Evolutionary conservation across 371 early-diverging fungal genomes (phyloP), one percentile per base, ranked within the genome.

Genomic region (Chytridiales sp.): DNA sequence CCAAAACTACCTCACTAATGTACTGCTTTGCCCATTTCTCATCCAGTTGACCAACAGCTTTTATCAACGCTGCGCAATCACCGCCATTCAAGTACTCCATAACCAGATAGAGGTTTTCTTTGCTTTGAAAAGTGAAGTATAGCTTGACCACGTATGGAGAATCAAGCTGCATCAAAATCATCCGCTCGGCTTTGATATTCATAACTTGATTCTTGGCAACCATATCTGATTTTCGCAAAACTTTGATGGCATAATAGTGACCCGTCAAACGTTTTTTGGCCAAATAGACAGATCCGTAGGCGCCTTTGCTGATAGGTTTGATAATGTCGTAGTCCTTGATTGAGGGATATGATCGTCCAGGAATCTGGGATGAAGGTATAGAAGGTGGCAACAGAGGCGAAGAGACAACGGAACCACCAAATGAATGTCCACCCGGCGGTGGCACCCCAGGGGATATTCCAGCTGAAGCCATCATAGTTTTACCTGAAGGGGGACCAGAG

Each of bases 1-100:
- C 97, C 30, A 94, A 76, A 3, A 92, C 89, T 4, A 97, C 94
- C 70, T 99, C 97, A 3, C 94, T 90, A 43, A 93, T 76, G 66
- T 97, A 99, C 68, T 91, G 93, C 52, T 85, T 83, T 0, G 94
- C 91, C 87, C 93, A 91, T 51, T 90, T 88, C 61, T 91, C 91
- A n/a, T 91, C 87, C 51, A 97, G 76, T 39, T 79, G 81, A 9
- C 93, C 93, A 19, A 94, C 75, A 0, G 83, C 84, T 70, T 95
- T 95, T 57, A 96, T 77, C 26, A 98, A 72, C 0, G 95, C 87
- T 11, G 93, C 93, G 52, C 94, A 93, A 68, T 98, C 98, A 1
- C 98, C 98, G 27, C 98, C 98, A 66, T 93, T 94, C 48, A 96
- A 71, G 68, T 95, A 98, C 66, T 96, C 97, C 87, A 98, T 87